A percentile compares a stretch with the other conserved stretches of the same genome.
phyloP scores from a whole-genome alignment of 2,329 filamentous ascomycete genomes.

The Phaeosphaeria sp. region DNA sequence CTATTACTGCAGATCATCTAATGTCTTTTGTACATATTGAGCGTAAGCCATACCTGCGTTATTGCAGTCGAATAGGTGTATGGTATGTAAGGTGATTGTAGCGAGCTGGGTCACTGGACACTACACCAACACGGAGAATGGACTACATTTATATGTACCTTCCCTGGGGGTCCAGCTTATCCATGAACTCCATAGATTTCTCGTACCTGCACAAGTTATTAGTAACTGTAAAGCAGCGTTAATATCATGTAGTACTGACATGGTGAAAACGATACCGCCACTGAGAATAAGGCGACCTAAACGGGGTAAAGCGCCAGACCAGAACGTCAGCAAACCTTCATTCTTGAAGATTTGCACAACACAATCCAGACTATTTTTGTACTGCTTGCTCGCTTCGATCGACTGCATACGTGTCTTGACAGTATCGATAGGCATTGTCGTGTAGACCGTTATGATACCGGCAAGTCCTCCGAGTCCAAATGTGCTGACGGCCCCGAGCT shows the following conservation, averaged over 20 bases:
- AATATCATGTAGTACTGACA: slow-evolving; percentile 60
- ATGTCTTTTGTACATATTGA: background rate
- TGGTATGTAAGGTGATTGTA: background rate
- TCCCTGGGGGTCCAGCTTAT: slow-evolving; percentile 79
- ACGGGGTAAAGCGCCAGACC: slow-evolving; percentile 89
- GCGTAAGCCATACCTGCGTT: too few species aligned
- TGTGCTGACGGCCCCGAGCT: slow-evolving; percentile 84
- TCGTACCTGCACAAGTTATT: slow-evolving; percentile 67
- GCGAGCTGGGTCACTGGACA: background rate
- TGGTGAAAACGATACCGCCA: slow-evolving; percentile 96
- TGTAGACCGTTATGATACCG: slow-evolving; percentile 85
- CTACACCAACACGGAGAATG: too few species aligned
- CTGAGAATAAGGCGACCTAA: slow-evolving; percentile 85
- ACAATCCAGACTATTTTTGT: slow-evolving; percentile 88
- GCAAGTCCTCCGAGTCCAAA: slow-evolving; percentile 91
- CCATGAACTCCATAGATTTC: slow-evolving; percentile 90
- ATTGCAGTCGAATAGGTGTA: background rate
- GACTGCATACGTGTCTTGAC: slow-evolving; percentile 98
- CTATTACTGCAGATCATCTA: background rate
- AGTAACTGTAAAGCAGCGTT: background rate
- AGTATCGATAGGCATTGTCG: slow-evolving; percentile 79
- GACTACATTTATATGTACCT: slow-evolving; percentile 69
- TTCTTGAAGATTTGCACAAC: slow-evolving; percentile 83
- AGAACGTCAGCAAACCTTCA: slow-evolving; percentile 88
- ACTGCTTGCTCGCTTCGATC: slow-evolving; percentile 78